These are phyloP conservation scores for Cucumis hystrix DNA, from an alignment of 306 rosid species.

Conservation along the genomic window DNA sequence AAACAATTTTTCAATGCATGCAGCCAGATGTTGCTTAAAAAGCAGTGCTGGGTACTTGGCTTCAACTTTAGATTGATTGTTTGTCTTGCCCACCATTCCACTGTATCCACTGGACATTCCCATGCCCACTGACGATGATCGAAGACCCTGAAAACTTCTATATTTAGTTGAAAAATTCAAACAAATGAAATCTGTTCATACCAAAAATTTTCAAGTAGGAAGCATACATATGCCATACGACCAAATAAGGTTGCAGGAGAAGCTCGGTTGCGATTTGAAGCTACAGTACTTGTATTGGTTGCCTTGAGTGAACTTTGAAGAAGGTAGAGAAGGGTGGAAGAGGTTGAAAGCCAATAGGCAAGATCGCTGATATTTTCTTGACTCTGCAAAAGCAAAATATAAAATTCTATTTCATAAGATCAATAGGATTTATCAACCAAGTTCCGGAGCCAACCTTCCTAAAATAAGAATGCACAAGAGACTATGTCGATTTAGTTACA, in stretches of 20 bases:
- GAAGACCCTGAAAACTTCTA: slow-evolving; percentile 42
- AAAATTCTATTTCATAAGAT: background rate
- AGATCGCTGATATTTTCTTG: slow-evolving; percentile 51
- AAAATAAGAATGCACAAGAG: background rate
- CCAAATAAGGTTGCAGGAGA: slow-evolving; percentile 72
- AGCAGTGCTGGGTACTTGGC: slow-evolving; percentile 82
- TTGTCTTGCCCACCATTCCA: slow-evolving; percentile 62
- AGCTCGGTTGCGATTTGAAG: slow-evolving; percentile 42
- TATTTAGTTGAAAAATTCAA: slow-evolving; percentile 4
- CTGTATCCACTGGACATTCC: slow-evolving; percentile 82
- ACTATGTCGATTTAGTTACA: background rate
- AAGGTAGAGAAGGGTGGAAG: slow-evolving; percentile 67
- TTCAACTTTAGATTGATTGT: slow-evolving; percentile 63
- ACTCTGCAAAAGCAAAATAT: slow-evolving; percentile 27
- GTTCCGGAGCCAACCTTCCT: background rate
- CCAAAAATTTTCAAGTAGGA: slow-evolving; percentile 9
- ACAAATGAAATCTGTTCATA: background rate
- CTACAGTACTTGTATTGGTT: slow-evolving; percentile 39
- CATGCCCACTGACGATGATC: slow-evolving; percentile 51
- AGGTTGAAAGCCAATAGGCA: slow-evolving; percentile 83
- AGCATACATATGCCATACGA: slow-evolving; percentile 72
- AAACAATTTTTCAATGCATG: slow-evolving; percentile 64
- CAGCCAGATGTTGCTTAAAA: slow-evolving; percentile 70
- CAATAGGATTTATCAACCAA: background rate
- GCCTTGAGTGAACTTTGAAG: slow-evolving; percentile 78